These are phyloP conservation scores for Phytophthora pistaciae DNA, from an alignment of 352 stramenopile genomes.

Conservation along the genomic window DNA sequence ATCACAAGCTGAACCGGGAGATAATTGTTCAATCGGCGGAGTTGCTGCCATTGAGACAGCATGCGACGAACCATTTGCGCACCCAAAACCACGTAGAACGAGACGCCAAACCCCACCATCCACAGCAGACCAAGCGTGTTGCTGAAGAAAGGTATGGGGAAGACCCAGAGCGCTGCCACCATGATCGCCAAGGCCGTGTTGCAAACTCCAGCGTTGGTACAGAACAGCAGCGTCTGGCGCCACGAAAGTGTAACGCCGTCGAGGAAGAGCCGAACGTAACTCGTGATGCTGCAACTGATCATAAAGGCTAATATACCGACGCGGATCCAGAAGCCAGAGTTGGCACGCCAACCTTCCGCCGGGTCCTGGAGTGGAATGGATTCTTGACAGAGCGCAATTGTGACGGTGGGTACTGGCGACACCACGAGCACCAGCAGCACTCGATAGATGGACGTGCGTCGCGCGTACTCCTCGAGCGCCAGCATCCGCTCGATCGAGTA, in stretches of 20 bases:
- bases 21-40: not conserved
- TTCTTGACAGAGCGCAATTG: not conserved
- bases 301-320: not conserved
- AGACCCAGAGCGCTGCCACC: conserved; percentile 1
- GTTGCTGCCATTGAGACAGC: not conserved
- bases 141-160: not conserved
- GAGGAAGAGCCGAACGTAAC: not conserved
- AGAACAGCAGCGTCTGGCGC: not conserved
- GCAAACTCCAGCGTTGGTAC: not conserved
- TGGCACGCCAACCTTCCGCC: not conserved
- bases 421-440: too few relatives aligned
- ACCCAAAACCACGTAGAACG: not conserved
- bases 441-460: too few relatives aligned
- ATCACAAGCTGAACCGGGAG: not conserved
- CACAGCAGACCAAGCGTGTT: conserved; percentile 9
- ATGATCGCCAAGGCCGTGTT: not conserved
- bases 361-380: not conserved
- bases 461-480: too few relatives aligned
- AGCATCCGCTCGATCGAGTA: too few relatives aligned
- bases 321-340: not conserved
- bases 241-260: not conserved
- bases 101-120: not conserved
- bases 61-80: not conserved
- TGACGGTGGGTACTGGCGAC: not conserved
- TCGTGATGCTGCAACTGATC: not conserved